Conservation (phyloP, 345 rosid genomes). For the Atalantia buxifolia region DNA sequence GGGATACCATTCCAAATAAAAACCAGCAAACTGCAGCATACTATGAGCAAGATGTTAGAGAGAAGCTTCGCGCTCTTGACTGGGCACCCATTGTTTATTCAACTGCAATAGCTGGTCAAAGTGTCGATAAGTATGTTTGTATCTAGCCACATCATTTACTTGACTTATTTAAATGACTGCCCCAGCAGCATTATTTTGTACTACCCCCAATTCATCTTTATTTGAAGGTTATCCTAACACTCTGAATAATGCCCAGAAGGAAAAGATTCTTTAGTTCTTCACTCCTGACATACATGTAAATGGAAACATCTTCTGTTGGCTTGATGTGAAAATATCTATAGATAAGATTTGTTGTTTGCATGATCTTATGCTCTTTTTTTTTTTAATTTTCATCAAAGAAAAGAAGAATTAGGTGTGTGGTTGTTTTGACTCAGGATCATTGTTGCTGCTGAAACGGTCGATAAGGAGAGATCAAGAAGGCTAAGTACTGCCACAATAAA, state of each 20-base stretch:
- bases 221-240: not conserved
- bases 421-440: conserved; percentile 52
- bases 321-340: not conserved
- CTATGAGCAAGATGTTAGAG: conserved; percentile 90
- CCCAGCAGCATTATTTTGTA: not conserved
- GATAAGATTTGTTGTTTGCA: conserved; percentile 7
- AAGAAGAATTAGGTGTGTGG: not conserved
- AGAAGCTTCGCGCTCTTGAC: conserved; percentile 77
- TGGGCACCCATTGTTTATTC: conserved; percentile 98
- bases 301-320: not conserved
- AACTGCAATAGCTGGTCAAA: conserved; percentile 80
- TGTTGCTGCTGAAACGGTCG: conserved; percentile 71
- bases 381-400: not conserved
- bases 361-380: not conserved
- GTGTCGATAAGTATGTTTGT: conserved; percentile 73
- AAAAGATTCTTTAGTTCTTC: not conserved
- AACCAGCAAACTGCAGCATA: conserved; percentile 69
- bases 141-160: not conserved
- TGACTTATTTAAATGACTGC: not conserved
- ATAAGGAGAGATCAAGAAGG: conserved; percentile 91
- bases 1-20: conserved; percentile 96
- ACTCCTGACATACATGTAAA: not conserved
- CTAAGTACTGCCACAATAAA: conserved; percentile 77
- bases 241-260: not conserved
- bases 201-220: not conserved